phyloP scores from a whole-genome alignment of 1,284 basidiomycete genomes.

The Cryptococcus jaspeensis region DNA sequence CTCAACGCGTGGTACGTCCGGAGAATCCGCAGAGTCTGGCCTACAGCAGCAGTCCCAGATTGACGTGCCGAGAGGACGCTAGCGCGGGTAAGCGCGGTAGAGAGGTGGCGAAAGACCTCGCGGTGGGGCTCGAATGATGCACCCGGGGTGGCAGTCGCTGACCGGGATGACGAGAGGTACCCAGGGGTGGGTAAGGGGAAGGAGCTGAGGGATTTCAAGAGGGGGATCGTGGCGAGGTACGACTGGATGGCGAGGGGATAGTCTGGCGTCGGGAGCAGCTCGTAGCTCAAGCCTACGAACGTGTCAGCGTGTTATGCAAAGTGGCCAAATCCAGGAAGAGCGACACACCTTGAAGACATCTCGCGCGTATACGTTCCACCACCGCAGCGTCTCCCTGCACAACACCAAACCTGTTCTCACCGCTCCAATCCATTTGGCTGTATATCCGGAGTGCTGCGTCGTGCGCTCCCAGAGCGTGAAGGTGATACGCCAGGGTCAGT shows the following conservation, averaged over 20 bases:
- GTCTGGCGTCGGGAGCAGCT: conserved; percentile 26
- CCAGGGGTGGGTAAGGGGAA: conserved; percentile 26
- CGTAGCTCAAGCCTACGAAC: conserved; percentile 29
- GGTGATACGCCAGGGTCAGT: conserved; percentile 69
- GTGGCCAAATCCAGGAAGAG: background rate
- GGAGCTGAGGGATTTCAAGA: conserved; percentile 15
- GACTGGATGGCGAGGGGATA: conserved; percentile 27
- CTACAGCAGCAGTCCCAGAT: conserved; percentile 20
- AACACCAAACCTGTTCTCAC: conserved; percentile 24
- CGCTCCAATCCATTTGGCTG: conserved; percentile 58
- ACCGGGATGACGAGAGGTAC: conserved; percentile 21
- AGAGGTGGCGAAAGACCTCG: conserved; percentile 43
- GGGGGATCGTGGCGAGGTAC: conserved; percentile 32
- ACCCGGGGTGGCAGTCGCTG: conserved; percentile 10
- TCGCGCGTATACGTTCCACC: conserved; percentile 50
- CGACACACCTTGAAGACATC: conserved; percentile 47
- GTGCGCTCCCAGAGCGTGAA: conserved; percentile 68
- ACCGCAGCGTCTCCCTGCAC: conserved; percentile 50
- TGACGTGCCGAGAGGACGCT: conserved; percentile 53
- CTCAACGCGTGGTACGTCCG: conserved; percentile 64
- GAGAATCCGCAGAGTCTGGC: conserved; percentile 57
- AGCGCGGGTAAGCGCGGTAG: conserved; percentile 44
- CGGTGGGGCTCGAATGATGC: conserved; percentile 38
- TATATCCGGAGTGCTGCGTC: conserved; percentile 64
- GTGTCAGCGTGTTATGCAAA: background rate